phyloP scores from a whole-genome alignment of 805 yeast genomes.

The Millerozyma acaciae region DNA sequence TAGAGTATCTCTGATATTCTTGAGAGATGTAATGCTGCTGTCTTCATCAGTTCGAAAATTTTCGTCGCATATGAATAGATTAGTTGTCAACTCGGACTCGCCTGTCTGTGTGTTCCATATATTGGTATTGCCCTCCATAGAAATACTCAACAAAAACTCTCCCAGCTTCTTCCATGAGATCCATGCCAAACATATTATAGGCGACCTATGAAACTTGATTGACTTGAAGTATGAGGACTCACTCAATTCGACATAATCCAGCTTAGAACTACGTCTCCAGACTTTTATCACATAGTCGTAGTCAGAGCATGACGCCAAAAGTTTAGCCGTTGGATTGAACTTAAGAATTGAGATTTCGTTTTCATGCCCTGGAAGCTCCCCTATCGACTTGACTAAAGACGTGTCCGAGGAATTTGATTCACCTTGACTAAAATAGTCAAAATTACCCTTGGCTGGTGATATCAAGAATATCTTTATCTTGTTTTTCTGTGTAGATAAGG shows the following conservation, averaged over 20 bases:
- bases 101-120: slow-evolving; percentile 61
- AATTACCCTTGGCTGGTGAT: slow-evolving; percentile 8
- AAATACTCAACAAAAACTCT: slow-evolving; percentile 42
- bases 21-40: slow-evolving; percentile 1
- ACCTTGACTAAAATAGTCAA: slow-evolving; percentile 5
- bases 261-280: slow-evolving; percentile 67
- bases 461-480: slow-evolving; percentile 53
- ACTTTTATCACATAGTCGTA: slow-evolving; percentile 62
- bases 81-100: slow-evolving; percentile 29
- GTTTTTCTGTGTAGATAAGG: slow-evolving; percentile 59
- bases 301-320: slow-evolving; percentile 73
- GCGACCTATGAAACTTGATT: slow-evolving; percentile 45
- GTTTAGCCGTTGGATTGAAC: slow-evolving; percentile 49
- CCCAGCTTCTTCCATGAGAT: slow-evolving; percentile 27
- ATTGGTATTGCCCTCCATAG: slow-evolving; percentile 68
- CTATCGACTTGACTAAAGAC: slow-evolving; percentile 23
- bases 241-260: slow-evolving; percentile 40
- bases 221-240: slow-evolving; percentile 8
- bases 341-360: slow-evolving; percentile 52
- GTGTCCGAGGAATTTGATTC: not conserved
- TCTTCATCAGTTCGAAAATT: slow-evolving; percentile 18
- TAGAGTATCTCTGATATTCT: slow-evolving; percentile 43
- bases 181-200: slow-evolving; percentile 59
- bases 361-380: slow-evolving; percentile 55
- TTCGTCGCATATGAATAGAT: slow-evolving; percentile 21